A percentile compares a stretch with the other conserved stretches of the same genome.
Evolutionary conservation across 108 stramenopile species (phyloP).

Genomic region (Conticribra weissflogii): DNA sequence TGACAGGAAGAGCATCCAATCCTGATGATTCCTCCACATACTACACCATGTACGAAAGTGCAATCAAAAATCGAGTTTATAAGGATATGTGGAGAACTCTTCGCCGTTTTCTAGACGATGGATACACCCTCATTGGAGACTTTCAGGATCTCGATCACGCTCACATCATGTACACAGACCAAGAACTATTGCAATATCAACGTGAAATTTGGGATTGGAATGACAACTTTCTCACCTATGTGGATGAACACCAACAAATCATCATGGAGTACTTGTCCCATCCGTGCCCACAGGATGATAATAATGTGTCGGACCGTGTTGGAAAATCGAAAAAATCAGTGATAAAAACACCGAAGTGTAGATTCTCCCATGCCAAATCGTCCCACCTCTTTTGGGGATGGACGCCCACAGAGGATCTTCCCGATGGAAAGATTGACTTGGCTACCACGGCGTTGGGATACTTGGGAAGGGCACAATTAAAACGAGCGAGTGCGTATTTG

Average conservation of each 20-base stretch:
- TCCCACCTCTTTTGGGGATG: slow-evolving; percentile 50
- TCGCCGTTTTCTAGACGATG: slow-evolving; percentile 29
- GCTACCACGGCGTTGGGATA: slow-evolving; percentile 24
- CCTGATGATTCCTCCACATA: too few relatives aligned
- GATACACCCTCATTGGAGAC: slow-evolving; percentile 48
- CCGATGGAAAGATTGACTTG: slow-evolving; percentile 23
- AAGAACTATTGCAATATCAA: slow-evolving; percentile 23
- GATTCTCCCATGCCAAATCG: slow-evolving; percentile 27
- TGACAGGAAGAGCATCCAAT: neutral
- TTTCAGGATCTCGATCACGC: slow-evolving; percentile 55
- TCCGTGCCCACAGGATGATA: slow-evolving; percentile 13
- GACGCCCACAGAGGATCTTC: slow-evolving; percentile 19
- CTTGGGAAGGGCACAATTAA: slow-evolving; percentile 37
- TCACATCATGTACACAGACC: slow-evolving; percentile 23
- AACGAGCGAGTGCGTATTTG: slow-evolving; percentile 29
- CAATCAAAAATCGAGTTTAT: slow-evolving; percentile 3
- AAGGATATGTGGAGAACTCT: slow-evolving; percentile 36
- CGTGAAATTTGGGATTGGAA: slow-evolving; percentile 44
- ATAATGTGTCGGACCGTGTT: neutral
- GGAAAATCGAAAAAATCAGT: neutral
- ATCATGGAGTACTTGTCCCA: slow-evolving; percentile 39
- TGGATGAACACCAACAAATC: slow-evolving; percentile 26
- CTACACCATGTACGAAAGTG: neutral
- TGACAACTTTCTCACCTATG: slow-evolving; percentile 37
- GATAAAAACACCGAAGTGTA: slow-evolving; percentile 2